A percentile compares a stretch with the other conserved stretches of the same genome.
phyloP scores from a whole-genome alignment of 2,329 filamentous ascomycete species.

The Septoria petroselini region DNA sequence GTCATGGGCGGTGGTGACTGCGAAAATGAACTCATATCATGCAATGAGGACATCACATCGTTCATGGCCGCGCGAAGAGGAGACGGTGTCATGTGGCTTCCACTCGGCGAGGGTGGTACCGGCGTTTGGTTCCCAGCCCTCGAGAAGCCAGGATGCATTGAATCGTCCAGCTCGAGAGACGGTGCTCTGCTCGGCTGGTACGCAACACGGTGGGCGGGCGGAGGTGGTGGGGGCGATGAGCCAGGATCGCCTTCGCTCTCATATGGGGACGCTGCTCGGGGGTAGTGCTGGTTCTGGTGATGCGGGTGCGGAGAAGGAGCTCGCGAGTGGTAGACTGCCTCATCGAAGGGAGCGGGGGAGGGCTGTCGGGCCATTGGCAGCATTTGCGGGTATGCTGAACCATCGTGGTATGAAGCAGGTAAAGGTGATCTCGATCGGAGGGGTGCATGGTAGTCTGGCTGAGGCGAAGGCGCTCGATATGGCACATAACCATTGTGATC shows the following conservation, averaged over 20 bases:
- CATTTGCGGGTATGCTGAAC: constrained; percentile 36
- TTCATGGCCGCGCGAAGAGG: constrained; percentile 95
- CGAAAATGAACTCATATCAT: constrained; percentile 70
- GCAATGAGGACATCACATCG: constrained; percentile 91
- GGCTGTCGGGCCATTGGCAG: constrained; percentile 30
- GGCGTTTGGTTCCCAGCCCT: constrained; percentile 59
- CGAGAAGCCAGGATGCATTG: constrained; percentile 44
- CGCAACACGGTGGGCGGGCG: constrained; percentile 69
- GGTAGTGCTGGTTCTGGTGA: constrained; percentile 31
- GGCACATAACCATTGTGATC: constrained; percentile 32
- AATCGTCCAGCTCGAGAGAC: constrained; percentile 42
- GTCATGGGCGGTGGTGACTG: constrained; percentile 48
- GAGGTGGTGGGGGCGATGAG: constrained; percentile 76
- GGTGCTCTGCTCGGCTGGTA: constrained; percentile 51
- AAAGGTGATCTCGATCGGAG: constrained; percentile 45
- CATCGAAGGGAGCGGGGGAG: constrained; percentile 33
- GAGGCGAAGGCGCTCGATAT: constrained; percentile 31
- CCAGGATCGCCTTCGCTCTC: constrained; percentile 45
- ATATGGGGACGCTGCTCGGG: constrained; percentile 4
- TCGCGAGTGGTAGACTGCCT: constrained; percentile 24
- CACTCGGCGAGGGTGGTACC: constrained; percentile 65
- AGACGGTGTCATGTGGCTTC: constrained; percentile 66
- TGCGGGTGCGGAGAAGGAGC: constrained; percentile 23
- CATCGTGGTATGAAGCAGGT: constrained; percentile 38
- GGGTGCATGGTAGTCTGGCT: constrained; percentile 29